Evolutionary conservation across 1,284 basidiomycete genomes (phyloP), one percentile per base, ranked within the genome.

Genomic region (Fomitopsis pinicola): DNA sequence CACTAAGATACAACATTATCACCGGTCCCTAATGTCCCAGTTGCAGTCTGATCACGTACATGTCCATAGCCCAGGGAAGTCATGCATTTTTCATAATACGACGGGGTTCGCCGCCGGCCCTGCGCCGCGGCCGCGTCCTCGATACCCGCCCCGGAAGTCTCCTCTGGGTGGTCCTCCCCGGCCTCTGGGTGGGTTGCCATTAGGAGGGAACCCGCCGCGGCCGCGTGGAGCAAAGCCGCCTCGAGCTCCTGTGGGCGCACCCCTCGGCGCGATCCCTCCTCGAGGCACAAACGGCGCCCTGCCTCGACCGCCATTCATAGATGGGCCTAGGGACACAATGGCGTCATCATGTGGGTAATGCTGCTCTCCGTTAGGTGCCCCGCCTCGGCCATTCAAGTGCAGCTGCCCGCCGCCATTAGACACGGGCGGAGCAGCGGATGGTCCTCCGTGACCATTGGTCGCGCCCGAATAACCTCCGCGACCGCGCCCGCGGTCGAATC

Each of bases 121-220:
- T 7, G 35, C 22, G n/a, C 52, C 52, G 10, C 52, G 52, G 8
- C 66, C 68, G n/a, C 68, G 64, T 8, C 69, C 69, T 35, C 68
- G 62, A 2, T 15, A 17, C 2, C n/a, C 19, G n/a, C 67, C 62
- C 36, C 68, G 64, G 59, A 46, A 62, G 22, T 58, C 59, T 45
- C 66, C 62, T 59, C 66, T 28, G 8, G 22, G 45, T n/a, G 58
- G 58, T 10, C 63, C 63, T 54, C 66, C 67, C 12, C 66, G 62
- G 5, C 66, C 65, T 58, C 67, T 48, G 9, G 38, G 12, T 3
- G 12, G 12, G 9, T 70, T 66, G 26, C 61, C 58, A 6, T 67
- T 64, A 5, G 63, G 65, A 1, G 68, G 67, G 58, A 73, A 72
- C 1, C 75, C 76, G 54, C 77, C 68, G 30, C 76, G 73, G 35